phyloP scores from a whole-genome alignment of 805 yeast genomes.

The Saturnispora gosingensis region DNA sequence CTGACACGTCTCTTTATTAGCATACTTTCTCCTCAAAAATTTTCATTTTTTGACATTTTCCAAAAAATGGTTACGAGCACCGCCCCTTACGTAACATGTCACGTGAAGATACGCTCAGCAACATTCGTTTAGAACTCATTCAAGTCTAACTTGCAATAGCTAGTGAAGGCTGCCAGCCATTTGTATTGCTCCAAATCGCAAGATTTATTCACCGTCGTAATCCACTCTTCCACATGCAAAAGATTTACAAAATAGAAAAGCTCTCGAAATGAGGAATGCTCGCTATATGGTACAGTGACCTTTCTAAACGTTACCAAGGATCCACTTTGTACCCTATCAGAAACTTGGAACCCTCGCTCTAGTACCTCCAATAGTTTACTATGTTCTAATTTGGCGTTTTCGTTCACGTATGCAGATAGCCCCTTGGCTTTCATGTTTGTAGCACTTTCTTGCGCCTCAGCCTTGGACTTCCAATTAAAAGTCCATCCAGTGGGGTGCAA shows the following conservation, averaged over 20 bases:
- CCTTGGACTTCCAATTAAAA: conserved; percentile 26
- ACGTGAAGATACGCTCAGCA: conserved; percentile 5
- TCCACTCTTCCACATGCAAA: conserved; percentile 41
- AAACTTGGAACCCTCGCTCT: conserved; percentile 9
- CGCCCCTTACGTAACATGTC: neutral
- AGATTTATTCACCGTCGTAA: conserved; percentile 68
- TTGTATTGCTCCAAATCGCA: neutral
- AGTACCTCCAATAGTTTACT: neutral
- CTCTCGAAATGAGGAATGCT: conserved; percentile 86
- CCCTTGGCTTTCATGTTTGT: neutral
- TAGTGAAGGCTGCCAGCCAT: neutral
- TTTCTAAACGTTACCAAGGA: conserved; percentile 15
- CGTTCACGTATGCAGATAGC: conserved; percentile 10
- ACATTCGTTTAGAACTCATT: neutral
- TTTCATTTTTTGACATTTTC: neutral
- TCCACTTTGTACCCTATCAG: conserved; percentile 1
- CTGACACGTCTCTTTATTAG: neutral
- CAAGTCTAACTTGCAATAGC: neutral
- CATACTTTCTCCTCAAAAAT: neutral
- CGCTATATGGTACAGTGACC: conserved; percentile 63
- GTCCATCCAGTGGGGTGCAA: conserved; percentile 92
- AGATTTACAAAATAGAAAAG: conserved; percentile 53
- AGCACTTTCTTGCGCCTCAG: neutral
- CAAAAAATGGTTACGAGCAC: conserved; percentile 4
- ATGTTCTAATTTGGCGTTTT: conserved; percentile 2